Percentiles rank a stretch among this genome's conserved stretches.
These are phyloP conservation scores for Trichoderma reesei DNA, from an alignment of 495 filamentous ascomycete species.

Conservation along the genomic window DNA sequence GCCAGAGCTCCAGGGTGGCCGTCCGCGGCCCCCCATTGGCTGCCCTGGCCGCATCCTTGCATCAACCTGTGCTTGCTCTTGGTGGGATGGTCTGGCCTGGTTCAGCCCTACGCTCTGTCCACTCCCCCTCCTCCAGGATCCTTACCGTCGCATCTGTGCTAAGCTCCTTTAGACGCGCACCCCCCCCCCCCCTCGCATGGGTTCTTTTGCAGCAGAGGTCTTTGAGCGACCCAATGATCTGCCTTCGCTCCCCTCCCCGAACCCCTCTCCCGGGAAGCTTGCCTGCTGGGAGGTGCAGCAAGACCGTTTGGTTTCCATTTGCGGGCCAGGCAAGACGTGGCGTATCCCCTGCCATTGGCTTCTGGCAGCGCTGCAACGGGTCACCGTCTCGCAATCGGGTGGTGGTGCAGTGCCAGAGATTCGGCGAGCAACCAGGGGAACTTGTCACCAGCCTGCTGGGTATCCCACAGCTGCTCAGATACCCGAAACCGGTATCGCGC, in stretches of 20 bases:
- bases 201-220: background rate
- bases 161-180: background rate
- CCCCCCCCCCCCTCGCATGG: slow-evolving; percentile 3
- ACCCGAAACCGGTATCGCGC: slow-evolving; percentile 1
- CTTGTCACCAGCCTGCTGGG: background rate
- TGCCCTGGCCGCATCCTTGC: slow-evolving; percentile 2
- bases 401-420: slow-evolving; percentile 6
- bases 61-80: background rate
- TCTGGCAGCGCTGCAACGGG: background rate
- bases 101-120: slow-evolving; percentile 5
- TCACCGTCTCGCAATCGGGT: background rate
- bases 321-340: slow-evolving; percentile 4
- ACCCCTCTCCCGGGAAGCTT: slow-evolving; percentile 5
- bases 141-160: background rate
- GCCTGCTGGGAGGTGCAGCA: background rate
- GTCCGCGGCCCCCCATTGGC: background rate
- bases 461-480: background rate
- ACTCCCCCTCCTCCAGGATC: background rate
- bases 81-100: background rate
- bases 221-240: background rate
- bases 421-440: slow-evolving; percentile 7
- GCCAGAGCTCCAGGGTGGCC: background rate
- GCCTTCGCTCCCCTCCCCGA: slow-evolving; percentile 2
- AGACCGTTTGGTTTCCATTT: slow-evolving; percentile 8
- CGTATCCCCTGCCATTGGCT: slow-evolving; percentile 6